Evolutionary conservation across 306 rosid genomes (phyloP).

Genomic region (Cucurbita maxima): DNA sequence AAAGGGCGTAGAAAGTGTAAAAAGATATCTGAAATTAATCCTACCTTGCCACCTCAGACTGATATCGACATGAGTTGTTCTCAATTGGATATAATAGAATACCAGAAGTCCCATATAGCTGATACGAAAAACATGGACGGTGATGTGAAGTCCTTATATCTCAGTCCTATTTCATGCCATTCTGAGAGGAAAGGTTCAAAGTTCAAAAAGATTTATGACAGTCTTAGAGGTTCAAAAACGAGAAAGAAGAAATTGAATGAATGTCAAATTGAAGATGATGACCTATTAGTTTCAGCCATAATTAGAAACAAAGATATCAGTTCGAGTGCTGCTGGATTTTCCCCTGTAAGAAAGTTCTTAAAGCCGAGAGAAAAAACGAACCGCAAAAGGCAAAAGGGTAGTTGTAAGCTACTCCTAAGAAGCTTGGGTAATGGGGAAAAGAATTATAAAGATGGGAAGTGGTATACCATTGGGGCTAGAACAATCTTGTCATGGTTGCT

Average conservation of each 20-base stretch:
- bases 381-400: constrained; percentile 43
- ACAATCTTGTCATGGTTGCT: constrained; percentile 85
- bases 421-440: constrained; percentile 53
- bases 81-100: constrained; percentile 27
- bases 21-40: constrained; percentile 68
- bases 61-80: constrained; percentile 21
- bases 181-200: constrained; percentile 26
- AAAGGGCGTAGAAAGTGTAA: constrained; percentile 63
- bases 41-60: constrained; percentile 26
- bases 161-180: constrained; percentile 22
- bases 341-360: constrained; percentile 30
- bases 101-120: constrained; percentile 21
- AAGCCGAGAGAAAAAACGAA: constrained; percentile 42
- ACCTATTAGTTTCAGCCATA: constrained; percentile 77
- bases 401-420: constrained; percentile 68
- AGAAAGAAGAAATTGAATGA: constrained; percentile 28
- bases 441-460: constrained; percentile 52
- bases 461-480: constrained; percentile 42
- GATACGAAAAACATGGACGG: constrained; percentile 24
- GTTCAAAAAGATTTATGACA: constrained; percentile 14
- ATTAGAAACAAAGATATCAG: constrained; percentile 45
- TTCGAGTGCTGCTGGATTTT: constrained; percentile 20
- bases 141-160: constrained; percentile 19
- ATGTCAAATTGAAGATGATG: constrained; percentile 81
- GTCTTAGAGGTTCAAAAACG: constrained; percentile 17